A percentile compares a stretch with the other conserved stretches of the same genome.
These are phyloP conservation scores for Tuber magnatum DNA, from an alignment of 495 filamentous ascomycete genomes.

Conservation along the genomic window DNA sequence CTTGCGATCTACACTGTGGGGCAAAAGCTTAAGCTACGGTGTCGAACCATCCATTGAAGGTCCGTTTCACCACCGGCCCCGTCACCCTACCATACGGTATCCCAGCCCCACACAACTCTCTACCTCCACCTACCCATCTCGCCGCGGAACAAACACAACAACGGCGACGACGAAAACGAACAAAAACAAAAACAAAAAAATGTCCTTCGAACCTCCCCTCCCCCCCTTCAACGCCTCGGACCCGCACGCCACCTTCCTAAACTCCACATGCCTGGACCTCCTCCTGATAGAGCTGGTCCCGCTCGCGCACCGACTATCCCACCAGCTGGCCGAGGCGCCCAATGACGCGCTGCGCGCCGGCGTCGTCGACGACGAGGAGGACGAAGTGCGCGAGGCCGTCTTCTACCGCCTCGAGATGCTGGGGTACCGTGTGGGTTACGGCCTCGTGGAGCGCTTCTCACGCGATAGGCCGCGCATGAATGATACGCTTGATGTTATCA, in stretches of 20 bases:
- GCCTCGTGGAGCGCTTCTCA: constrained; percentile 86
- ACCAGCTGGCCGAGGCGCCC: constrained; percentile 6
- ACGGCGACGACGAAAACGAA: neutral
- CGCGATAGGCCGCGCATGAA: constrained; percentile 77
- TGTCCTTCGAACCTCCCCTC: constrained; percentile 70
- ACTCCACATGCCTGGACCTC: constrained; percentile 77
- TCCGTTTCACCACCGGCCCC: neutral
- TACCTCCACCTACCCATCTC: neutral
- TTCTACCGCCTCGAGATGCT: constrained; percentile 75
- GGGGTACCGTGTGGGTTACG: constrained; percentile 88
- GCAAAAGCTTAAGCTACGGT: neutral
- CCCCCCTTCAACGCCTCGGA: constrained; percentile 68
- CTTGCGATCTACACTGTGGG: neutral
- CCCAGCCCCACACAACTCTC: neutral
- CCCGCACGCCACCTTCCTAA: constrained; percentile 67
- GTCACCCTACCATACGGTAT: neutral
- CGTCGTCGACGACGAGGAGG: constrained; percentile 56
- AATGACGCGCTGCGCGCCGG: constrained; percentile 29
- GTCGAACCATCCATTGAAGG: neutral
- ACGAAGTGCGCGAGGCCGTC: constrained; percentile 71
- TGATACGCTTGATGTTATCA: constrained; percentile 84
- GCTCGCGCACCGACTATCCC: constrained; percentile 73
- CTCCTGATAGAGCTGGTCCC: constrained; percentile 94
- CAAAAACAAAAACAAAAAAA: constrained; percentile 40
- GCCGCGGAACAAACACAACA: neutral